A percentile compares a stretch with the other conserved stretches of the same genome.
phyloP scores from a whole-genome alignment of 805 yeast species.

The Barnettozyma sucrosica region DNA sequence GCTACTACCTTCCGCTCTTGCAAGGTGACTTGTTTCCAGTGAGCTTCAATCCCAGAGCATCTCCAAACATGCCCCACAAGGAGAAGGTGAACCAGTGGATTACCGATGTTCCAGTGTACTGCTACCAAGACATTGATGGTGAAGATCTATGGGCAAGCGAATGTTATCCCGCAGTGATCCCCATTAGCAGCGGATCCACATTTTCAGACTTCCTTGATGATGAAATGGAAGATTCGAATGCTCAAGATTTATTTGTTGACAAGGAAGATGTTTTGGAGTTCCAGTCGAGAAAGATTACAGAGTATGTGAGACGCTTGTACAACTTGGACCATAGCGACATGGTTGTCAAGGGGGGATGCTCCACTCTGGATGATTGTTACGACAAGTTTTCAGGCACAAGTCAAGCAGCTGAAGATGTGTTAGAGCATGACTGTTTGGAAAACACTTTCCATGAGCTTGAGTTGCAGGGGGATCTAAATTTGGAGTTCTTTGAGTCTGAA shows the following conservation, averaged over 20 bases:
- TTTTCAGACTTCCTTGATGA: constrained; percentile 1
- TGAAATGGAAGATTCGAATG: neutral
- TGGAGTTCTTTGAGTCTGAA: constrained; percentile 6
- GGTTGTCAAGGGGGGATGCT: constrained; percentile 2
- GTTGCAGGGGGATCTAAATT: constrained; percentile 3
- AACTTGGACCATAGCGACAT: constrained; percentile 16
- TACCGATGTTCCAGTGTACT: constrained; percentile 44
- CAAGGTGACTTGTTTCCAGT: constrained; percentile 33
- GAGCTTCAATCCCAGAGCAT: constrained; percentile 55
- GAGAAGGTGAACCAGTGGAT: constrained; percentile 71
- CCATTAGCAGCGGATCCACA: constrained; percentile 16
- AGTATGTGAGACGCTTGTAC: constrained; percentile 37
- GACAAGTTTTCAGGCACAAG: neutral
- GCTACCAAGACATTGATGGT: constrained; percentile 14
- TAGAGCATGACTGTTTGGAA: neutral
- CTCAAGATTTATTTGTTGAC: constrained; percentile 28
- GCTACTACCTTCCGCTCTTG: constrained; percentile 1
- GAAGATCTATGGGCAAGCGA: constrained; percentile 30
- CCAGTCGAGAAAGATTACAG: constrained; percentile 49
- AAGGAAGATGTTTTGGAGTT: constrained; percentile 43
- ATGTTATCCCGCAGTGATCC: constrained; percentile 47
- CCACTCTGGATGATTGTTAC: neutral
- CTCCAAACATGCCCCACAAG: constrained; percentile 54
- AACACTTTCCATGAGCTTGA: neutral
- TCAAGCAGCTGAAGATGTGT: neutral